Base-by-base conservation (phyloP, 2,329 filamentous ascomycete species). In the Ophiocordyceps australis region DNA sequence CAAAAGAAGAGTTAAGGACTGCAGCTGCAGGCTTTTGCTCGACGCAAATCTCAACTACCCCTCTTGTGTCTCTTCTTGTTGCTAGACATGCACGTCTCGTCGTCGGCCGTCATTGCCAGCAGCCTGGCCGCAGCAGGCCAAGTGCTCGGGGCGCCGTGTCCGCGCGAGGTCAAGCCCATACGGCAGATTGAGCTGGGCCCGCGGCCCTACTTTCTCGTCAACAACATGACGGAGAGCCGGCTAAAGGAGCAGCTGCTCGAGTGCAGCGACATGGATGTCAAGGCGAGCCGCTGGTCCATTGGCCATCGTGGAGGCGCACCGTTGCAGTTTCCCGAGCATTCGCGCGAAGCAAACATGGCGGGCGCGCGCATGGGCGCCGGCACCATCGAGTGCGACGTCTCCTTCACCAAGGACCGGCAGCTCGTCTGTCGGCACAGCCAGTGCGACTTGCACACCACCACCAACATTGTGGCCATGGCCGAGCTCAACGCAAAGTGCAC, bases 351-450 rank as follows among this genome's bases (percentile, higher is more conserved):
- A 5, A 58, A 64, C 38, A 45, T 66, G 26, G 71, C 72, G 1
- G 72, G 70, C 21, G 60, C 64, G n/a, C 57, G 71, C 13, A 74
- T 74, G 70, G 72, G 72, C 17, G 65, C 70, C 5, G 72, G 71
- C 22, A 56, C 75, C 22, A 58, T 73, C 26, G 72, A 77, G 47
- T 77, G 72, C 45, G 72, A 77, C 42, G 70, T 74, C 11, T 57
- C 65, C 19, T 76, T 77, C 49, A 76, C 72, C 30, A 59, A 55
- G 34, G 72, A 77, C 45, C 57, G 58, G 17, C 49, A 69, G 40
- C 62, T 77, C n/a, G 71, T 77, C 23, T 77, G 72, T 50, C 63
- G 72, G 24, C 72, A 77, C 49, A 63, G 61, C 24, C 64, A 74
- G 35, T 77, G 72, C 47, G 72, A 77, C 38, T 49, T 77, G 21